A percentile compares a stretch with the other conserved stretches of the same genome.
phyloP scores from a whole-genome alignment of 257 asterid genomes.

The Avicennia marina region DNA sequence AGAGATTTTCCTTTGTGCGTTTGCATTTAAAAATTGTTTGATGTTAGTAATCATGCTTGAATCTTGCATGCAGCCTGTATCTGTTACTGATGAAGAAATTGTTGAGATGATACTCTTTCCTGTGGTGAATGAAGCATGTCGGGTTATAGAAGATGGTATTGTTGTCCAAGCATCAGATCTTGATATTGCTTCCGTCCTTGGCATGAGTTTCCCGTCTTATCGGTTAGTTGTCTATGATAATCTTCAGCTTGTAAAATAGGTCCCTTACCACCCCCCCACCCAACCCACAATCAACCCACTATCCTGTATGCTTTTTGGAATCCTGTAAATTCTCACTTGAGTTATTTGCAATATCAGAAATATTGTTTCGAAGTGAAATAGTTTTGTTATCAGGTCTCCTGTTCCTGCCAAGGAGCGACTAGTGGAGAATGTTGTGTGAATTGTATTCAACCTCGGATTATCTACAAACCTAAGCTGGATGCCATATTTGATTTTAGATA shows the following conservation, averaged over 20 bases:
- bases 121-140: constrained; percentile 92
- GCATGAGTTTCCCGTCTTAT: constrained; percentile 95
- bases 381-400: neutral
- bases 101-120: constrained; percentile 95
- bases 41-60: constrained; percentile 3
- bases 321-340: neutral
- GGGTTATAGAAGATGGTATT: constrained; percentile 79
- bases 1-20: neutral
- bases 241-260: neutral
- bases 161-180: constrained; percentile 93
- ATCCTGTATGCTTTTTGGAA: neutral
- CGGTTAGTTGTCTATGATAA: constrained; percentile 51
- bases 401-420: neutral
- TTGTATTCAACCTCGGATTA: neutral
- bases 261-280: neutral
- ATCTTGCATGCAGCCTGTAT: constrained; percentile 65
- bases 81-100: constrained; percentile 75
- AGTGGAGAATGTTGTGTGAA: neutral
- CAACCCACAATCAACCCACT: neutral
- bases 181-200: constrained; percentile 86
- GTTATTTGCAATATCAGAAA: constrained; percentile 1
- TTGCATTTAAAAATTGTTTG: neutral
- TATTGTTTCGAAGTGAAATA: neutral
- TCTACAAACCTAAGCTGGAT: neutral
- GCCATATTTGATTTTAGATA: neutral